A percentile compares a stretch with the other conserved stretches of the same genome.
phyloP scores from a whole-genome alignment of 202 grass and related monocot genomes.

The Cymbopogon flexuosus region DNA sequence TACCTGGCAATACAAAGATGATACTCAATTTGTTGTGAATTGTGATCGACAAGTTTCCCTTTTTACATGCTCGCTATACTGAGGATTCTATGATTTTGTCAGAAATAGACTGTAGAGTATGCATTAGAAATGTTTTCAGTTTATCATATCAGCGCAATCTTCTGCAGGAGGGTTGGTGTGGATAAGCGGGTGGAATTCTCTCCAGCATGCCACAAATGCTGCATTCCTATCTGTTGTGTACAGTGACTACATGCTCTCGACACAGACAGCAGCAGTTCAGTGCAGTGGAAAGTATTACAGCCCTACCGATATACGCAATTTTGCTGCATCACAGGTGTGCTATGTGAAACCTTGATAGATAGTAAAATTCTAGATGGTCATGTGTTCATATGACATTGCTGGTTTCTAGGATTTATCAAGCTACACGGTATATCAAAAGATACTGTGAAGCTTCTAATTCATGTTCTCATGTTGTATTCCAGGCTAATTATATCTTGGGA shows the following conservation, averaged over 20 bases:
- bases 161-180: constrained; percentile 81
- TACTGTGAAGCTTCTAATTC: background rate
- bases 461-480: constrained; percentile 26
- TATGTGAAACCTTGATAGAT: constrained; percentile 1
- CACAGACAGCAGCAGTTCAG: constrained; percentile 62
- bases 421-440: background rate
- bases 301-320: constrained; percentile 79
- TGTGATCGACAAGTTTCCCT: background rate
- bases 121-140: background rate
- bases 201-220: constrained; percentile 77
- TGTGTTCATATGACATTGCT: constrained; percentile 4
- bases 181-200: constrained; percentile 89
- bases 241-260: constrained; percentile 94
- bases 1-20: constrained; percentile 3
- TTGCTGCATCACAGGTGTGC: constrained; percentile 76
- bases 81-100: background rate
- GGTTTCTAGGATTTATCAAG: background rate
- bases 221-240: constrained; percentile 88
- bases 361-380: background rate
- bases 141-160: constrained; percentile 19
- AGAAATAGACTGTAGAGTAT: background rate
- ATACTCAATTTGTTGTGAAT: background rate
- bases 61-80: background rate
- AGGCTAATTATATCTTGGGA: constrained; percentile 81
- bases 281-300: constrained; percentile 82